These are phyloP conservation scores for Neoboletus subvelutipes DNA, from an alignment of 768 basidiomycete species.

Conservation along the genomic window DNA sequence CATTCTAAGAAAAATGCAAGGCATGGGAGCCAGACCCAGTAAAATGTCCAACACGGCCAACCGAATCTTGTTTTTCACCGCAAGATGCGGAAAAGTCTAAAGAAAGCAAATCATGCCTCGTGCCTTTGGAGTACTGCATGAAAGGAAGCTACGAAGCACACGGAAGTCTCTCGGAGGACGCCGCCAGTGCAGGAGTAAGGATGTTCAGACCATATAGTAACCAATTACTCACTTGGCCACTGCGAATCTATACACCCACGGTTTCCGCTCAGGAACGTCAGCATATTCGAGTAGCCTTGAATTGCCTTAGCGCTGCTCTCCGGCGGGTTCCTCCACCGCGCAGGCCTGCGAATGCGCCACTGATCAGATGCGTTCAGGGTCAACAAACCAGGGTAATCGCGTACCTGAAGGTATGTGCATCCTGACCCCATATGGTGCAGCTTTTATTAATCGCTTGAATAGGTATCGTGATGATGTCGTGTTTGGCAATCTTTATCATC, in stretches of 20 bases:
- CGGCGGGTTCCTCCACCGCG: conserved; percentile 49
- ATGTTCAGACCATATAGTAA: neutral
- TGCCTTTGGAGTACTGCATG: conserved; percentile 5
- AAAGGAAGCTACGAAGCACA: conserved; percentile 8
- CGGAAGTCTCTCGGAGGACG: conserved; percentile 9
- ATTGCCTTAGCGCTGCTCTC: conserved; percentile 37
- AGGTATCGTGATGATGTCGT: conserved; percentile 60
- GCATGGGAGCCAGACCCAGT: neutral
- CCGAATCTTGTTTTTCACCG: conserved; percentile 1
- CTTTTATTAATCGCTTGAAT: conserved; percentile 60
- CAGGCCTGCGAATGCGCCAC: conserved; percentile 41
- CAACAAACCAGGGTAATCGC: conserved; percentile 26
- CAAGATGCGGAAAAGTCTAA: conserved; percentile 19
- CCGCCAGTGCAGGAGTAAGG: conserved; percentile 11
- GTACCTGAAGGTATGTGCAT: conserved; percentile 61
- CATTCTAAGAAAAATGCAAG: neutral
- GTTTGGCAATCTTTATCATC: conserved; percentile 41
- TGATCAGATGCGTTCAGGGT: conserved; percentile 24
- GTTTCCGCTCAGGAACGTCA: conserved; percentile 60
- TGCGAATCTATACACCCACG: conserved; percentile 62
- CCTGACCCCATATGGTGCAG: conserved; percentile 58
- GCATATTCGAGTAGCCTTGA: conserved; percentile 51
- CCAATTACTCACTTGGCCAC: conserved; percentile 50
- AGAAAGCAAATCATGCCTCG: conserved; percentile 20
- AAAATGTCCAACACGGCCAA: conserved; percentile 4